Evolutionary conservation across 2,329 filamentous ascomycete genomes (phyloP).

Genomic region (Mycosphaerella arachidis): DNA sequence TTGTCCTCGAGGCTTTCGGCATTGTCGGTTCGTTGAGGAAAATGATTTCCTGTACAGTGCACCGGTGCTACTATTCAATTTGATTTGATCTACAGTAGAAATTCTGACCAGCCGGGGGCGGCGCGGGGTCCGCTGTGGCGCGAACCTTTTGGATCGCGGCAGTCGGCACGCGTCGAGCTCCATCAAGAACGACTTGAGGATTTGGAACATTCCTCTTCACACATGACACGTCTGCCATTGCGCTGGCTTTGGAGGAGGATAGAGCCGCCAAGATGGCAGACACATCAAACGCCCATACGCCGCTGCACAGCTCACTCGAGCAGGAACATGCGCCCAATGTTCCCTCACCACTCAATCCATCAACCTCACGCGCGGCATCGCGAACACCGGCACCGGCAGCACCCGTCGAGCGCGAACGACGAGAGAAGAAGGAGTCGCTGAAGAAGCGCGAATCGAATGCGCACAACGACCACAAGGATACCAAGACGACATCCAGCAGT

Average conservation of each 20-base stretch:
- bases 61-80: neutral
- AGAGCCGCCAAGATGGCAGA: conserved; percentile 7
- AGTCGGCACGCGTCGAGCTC: neutral
- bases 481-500: conserved; percentile 7
- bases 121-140: neutral
- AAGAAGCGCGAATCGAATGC: conserved; percentile 48
- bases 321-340: conserved; percentile 59
- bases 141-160: neutral
- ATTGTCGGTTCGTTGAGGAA: conserved; percentile 44
- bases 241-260: neutral
- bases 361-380: conserved; percentile 34
- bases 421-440: conserved; percentile 48
- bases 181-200: neutral
- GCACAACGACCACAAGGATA: conserved; percentile 2
- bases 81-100: neutral
- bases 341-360: conserved; percentile 70
- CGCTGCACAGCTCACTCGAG: conserved; percentile 14
- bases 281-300: conserved; percentile 5
- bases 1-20: conserved; percentile 67
- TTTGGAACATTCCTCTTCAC: neutral
- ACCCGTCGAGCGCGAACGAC: conserved; percentile 45
- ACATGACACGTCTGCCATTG: neutral
- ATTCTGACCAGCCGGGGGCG: neutral
- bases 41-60: neutral
- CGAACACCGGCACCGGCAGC: conserved; percentile 35